Base-by-base conservation (phyloP, 139 green algal species). In the Haematococcus sp. region DNA sequence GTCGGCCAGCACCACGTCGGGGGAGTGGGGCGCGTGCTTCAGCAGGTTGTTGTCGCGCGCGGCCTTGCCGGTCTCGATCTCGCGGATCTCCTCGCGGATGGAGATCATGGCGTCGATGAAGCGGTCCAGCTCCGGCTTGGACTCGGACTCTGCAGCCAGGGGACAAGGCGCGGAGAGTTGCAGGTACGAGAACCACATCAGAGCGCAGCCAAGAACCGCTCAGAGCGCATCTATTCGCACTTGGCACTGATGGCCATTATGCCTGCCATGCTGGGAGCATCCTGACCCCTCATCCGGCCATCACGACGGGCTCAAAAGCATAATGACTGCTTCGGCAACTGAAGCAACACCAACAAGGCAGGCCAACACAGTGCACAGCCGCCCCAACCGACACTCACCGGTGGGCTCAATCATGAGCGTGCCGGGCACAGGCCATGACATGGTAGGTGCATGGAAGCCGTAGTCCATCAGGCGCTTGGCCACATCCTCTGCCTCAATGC, bases 361-460 rank as follows among this genome's bases (percentile, higher is more conserved):
- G 9, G 17, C 54, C 54, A 28, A 11, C 54, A 4, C 54, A 61
- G 9, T 4, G 9, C 54, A 28, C 9, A 11, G 4, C 54, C 9
- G 27, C 20, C 77, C 35, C n/a, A n/a, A n/a, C n/a, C n/a, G 7
- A 11, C 40, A 49, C 40, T 7, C 40, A 49, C 40, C 40, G 7
- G 95, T 99, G 51, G 96, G 96, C 92, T 99, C 96, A 27, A 99
- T 94, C 96, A 99, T 98, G 49, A 99, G 91, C 19, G 96, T 99
- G 72, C 96, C 94, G 28, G 90, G 71, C 59, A 99, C 96, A 17
- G 96, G 96, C 96, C 96, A 99, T 3, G 88, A 97, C 96, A 99
- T 99, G 86, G 96, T 99, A 61, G 96, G 96, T 0, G 93, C 89
- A 78, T 99, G 96, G 89, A 93, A 99, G 66, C 96, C 96, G 80